Evolutionary conservation across 352 stramenopile species (phyloP), one percentile per base, ranked within the genome.

Genomic region (Pythium grandisporangium): DNA sequence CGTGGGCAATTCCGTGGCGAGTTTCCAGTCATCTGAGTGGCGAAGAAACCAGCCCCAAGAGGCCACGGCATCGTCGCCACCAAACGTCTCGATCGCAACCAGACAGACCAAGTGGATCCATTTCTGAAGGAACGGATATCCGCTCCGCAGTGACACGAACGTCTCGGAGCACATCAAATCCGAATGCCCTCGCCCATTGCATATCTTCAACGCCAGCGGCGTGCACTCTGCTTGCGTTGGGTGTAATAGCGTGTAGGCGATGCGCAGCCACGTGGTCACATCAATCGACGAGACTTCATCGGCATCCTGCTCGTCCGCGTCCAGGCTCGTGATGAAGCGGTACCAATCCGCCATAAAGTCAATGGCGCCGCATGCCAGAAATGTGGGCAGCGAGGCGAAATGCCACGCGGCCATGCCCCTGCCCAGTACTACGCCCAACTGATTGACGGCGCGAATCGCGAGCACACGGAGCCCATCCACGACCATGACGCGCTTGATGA

Each of bases 81-180:
- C n/a, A n/a, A 47, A n/a, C 17, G 22, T 2, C 21, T 49, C 22
- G 3, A 33, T 10, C 14, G 58, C 42, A 4, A 39, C 57, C 13
- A 77, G 17, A 37, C 48, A 54, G 24, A 50, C 64, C 21, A 61
- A 48, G n/a, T 63, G 42, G 16, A 85, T 41, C 71, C 71, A 88
- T 30, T 72, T 58, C 42, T 88, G 74, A 2, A 85, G 36, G 13
- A 85, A 70, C 19, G 74, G 62, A 19, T 77, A 84, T 20, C 25
- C 22, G 37, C 58, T 68, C 19, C 43, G 42, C 0, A 39, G 26
- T 0, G 49, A 48, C n/a, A 84, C 46, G 20, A 88, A 81, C 20
- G 58, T 52, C 2, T 50, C 44, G 14, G 64, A 41, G 33, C 53
- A 61, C 27, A 65, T 22, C 13, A 14, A 25, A 22, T 49, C 42